Evolutionary conservation across 2,329 filamentous ascomycete species (phyloP).

Genomic region (Lachnellula hyalina): DNA sequence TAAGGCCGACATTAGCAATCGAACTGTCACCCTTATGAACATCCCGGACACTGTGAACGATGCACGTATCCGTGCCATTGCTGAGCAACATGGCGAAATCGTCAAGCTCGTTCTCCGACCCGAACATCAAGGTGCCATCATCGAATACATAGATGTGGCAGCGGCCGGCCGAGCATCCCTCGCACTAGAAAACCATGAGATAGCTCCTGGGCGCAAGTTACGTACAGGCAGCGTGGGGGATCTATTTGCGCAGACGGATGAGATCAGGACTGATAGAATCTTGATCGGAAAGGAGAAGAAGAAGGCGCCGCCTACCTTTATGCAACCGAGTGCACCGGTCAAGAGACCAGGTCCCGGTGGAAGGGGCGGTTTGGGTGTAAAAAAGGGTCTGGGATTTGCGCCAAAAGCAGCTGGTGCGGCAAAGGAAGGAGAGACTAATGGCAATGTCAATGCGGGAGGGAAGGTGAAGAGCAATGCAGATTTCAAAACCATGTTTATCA

Average conservation of each 20-base stretch:
- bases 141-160: constrained; percentile 67
- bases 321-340: constrained; percentile 26
- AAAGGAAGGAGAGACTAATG: constrained; percentile 15
- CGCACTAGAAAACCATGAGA: constrained; percentile 49
- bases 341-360: constrained; percentile 31
- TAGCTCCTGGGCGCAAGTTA: constrained; percentile 46
- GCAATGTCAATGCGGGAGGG: constrained; percentile 19
- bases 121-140: constrained; percentile 75
- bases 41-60: constrained; percentile 92
- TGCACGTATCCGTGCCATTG: constrained; percentile 68
- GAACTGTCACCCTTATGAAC: constrained; percentile 77
- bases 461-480: constrained; percentile 50
- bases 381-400: constrained; percentile 31
- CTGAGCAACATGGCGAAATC: constrained; percentile 65
- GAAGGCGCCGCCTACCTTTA: constrained; percentile 33
- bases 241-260: constrained; percentile 46
- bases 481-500: constrained; percentile 44
- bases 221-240: constrained; percentile 50
- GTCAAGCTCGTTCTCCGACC: constrained; percentile 75
- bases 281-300: constrained; percentile 30
- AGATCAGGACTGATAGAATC: constrained; percentile 39
- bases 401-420: constrained; percentile 6
- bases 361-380: constrained; percentile 34
- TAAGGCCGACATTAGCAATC: constrained; percentile 49
- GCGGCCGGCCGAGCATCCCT: constrained; percentile 69